Evolutionary conservation across 2,329 filamentous ascomycete genomes (phyloP), one percentile per base, ranked within the genome.

Genomic region (Botryotinia convoluta): DNA sequence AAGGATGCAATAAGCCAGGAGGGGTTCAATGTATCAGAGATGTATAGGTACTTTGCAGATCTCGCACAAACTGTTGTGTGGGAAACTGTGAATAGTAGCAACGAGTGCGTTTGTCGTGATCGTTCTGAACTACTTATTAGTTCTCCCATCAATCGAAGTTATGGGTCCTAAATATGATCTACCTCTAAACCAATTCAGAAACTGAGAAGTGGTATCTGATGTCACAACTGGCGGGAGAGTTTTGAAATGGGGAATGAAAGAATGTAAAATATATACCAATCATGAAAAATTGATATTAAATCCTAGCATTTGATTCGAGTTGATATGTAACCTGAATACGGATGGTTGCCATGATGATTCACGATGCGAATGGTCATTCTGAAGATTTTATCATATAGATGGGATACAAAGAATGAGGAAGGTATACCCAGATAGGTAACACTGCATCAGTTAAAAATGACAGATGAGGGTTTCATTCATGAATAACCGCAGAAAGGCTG

Each of bases 21-120:
- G n/a, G 26, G 3, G 51, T 45, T 45, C 9, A 20, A 45, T 32
- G 1, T 45, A 22, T 6, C 6, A 45, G 42, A 32, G 12, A 45
- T 45, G 9, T 45, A 75, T 76, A n/a, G n/a, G n/a, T n/a, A 29
- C 7, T 67, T 61, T 73, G 57, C 39, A 32, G 42, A 10, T 57
- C 39, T 54, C 8, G 39, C 48, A 29, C 20, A 44, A 39, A 29
- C 3, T 42, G 54, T 16, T 42, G 45, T 59, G 48, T 32, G 16
- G 9, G 6, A 63, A 18, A 44, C 16, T 63, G 39, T 29, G 18
- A n/a, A 42, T 44, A 44, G 61, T 22, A 44, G n/a, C 57, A 60
- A 35, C 12, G 8, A 39, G 22, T 61, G 22, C 22, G 12, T 35
- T 14, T 61, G 32, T 22, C 22, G 35, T 32, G 35, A 61, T 61